Base-by-base conservation (phyloP, 108 stramenopile genomes). In the Phaeodactylum tricornutum region DNA sequence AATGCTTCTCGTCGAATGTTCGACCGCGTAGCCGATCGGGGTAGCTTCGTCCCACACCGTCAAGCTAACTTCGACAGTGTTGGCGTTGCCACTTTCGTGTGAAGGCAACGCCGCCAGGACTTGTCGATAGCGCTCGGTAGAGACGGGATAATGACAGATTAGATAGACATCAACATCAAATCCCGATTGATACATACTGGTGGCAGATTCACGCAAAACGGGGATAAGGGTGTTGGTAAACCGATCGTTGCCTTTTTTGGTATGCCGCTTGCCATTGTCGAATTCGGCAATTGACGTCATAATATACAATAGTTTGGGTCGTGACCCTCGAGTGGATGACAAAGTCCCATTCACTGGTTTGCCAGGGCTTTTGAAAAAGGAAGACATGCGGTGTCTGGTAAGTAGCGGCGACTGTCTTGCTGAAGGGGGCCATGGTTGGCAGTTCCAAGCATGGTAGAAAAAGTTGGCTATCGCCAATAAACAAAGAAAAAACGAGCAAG, bases 21-120 rank as follows among this genome's bases (percentile, higher is more conserved):
- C 69, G n/a, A n/a, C n/a, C n/a, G n/a, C 72, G 41, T 84, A 80
- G 15, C 61, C 70, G 3, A 72, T 37, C 0, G 83, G 83, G 17
- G 67, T 67, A 24, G 83, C 83, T 47, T 80, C 64, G 29, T 68
- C 70, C 83, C 83, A 84, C 6, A 79, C 57, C 38, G 74, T 49
- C 14, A 84, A 47, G 0, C 72, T 70, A 12, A 84, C 83, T n/a
- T n/a, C n/a, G n/a, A n/a, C n/a, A n/a, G n/a, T n/a, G n/a, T n/a
- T n/a, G n/a, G n/a, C n/a, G n/a, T n/a, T n/a, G n/a, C n/a, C n/a
- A n/a, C n/a, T n/a, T n/a, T n/a, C n/a, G 0, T 47, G 47, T 0
- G 40, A 14, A 11, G 83, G 79, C 21, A 84, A 38, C 19, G 62
- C 56, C 15, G 75, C 64, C 47, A 43, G 46, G 33, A 84, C 50